Conservation (phyloP, 768 basidiomycete species). For the Mycena latifolia region DNA sequence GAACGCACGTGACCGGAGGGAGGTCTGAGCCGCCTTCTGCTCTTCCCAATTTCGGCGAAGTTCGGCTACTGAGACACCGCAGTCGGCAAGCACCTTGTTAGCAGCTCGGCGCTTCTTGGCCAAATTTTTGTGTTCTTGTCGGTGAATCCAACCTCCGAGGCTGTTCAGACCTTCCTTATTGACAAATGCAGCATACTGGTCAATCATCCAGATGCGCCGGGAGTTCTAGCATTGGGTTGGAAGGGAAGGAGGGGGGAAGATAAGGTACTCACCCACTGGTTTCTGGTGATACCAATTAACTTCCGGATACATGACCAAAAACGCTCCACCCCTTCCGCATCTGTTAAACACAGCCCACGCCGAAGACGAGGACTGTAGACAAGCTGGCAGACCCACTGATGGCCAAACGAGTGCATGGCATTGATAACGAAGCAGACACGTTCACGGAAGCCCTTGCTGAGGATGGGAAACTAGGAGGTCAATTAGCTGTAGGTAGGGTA, state of each 20-base stretch:
- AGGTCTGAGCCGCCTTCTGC: conserved; percentile 48
- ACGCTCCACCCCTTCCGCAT: too few relatives aligned
- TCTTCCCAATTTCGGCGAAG: conserved; percentile 47
- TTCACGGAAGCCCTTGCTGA: background rate
- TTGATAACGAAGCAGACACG: conserved; percentile 47
- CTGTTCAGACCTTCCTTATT: conserved; percentile 41
- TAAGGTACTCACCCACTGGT: too few relatives aligned
- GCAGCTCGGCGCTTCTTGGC: too few relatives aligned
- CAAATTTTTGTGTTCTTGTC: too few relatives aligned
- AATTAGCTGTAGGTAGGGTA: too few relatives aligned
- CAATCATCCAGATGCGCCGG: too few relatives aligned
- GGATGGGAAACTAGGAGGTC: background rate
- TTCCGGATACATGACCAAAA: too few relatives aligned
- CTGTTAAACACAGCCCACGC: conserved; percentile 30
- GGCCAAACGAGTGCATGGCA: conserved; percentile 51
- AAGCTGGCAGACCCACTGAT: conserved; percentile 51
- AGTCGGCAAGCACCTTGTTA: too few relatives aligned
- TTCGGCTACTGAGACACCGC: too few relatives aligned
- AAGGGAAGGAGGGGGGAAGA: too few relatives aligned
- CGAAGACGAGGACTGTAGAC: conserved; percentile 47
- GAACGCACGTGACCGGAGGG: conserved; percentile 44
- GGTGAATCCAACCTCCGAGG: conserved; percentile 49
- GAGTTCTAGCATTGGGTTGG: too few relatives aligned
- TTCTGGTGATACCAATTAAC: too few relatives aligned
- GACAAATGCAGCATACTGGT: conserved; percentile 44